Evolutionary conservation across 257 asterid genomes (phyloP).

Genomic region (Nemophila menziesii): DNA sequence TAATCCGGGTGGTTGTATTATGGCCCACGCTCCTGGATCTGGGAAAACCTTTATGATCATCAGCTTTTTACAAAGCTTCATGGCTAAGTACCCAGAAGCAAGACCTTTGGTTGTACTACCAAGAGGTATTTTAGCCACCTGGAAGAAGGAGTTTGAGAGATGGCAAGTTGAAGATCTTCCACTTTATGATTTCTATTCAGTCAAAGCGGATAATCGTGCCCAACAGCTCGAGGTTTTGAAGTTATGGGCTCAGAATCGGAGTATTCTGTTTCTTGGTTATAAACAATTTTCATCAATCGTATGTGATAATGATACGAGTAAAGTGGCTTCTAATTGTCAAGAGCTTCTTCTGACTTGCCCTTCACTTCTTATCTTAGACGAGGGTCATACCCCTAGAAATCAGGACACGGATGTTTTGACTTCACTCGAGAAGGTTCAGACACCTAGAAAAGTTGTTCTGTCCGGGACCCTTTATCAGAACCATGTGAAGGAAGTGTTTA

Average conservation of each 20-base stretch:
- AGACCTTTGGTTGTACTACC: constrained; percentile 96
- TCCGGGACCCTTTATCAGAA: constrained; percentile 94
- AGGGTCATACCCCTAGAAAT: constrained; percentile 94
- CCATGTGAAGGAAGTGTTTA: constrained; percentile 90
- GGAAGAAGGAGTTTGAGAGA: constrained; percentile 75
- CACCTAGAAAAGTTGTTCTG: constrained; percentile 79
- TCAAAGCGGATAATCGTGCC: constrained; percentile 71
- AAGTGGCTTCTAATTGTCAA: constrained; percentile 49
- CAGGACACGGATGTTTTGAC: constrained; percentile 83
- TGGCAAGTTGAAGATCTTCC: constrained; percentile 94
- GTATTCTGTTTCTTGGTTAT: constrained; percentile 77
- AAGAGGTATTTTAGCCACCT: constrained; percentile 66
- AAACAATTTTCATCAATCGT: constrained; percentile 78
- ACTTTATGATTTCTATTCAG: constrained; percentile 72
- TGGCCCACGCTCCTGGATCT: constrained; percentile 99
- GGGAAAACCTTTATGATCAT: constrained; percentile 96
- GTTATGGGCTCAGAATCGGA: constrained; percentile 59
- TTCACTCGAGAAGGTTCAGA: constrained; percentile 81
- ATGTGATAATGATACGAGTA: constrained; percentile 43
- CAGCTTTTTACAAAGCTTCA: constrained; percentile 89
- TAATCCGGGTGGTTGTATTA: constrained; percentile 91
- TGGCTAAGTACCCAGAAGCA: constrained; percentile 84
- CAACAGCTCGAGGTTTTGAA: constrained; percentile 84
- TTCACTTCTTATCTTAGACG: constrained; percentile 71
- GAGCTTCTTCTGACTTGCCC: constrained; percentile 57